Percentiles rank a stretch among this genome's conserved stretches.
Evolutionary conservation across 768 basidiomycete species (phyloP).

Genomic region (Udeniomyces megalosporus): DNA sequence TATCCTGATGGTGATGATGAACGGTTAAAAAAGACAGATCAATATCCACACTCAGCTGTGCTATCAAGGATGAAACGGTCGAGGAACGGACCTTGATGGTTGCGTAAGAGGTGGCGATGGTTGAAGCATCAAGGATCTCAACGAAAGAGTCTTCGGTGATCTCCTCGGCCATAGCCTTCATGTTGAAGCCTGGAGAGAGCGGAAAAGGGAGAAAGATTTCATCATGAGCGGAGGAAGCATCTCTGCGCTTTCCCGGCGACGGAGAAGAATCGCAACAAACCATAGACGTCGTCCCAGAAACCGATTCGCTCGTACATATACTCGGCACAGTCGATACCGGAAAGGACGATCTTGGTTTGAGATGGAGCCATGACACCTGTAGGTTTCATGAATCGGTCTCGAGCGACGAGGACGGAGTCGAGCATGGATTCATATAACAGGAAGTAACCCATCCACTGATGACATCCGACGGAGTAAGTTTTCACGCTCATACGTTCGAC

Average conservation of each 20-base stretch:
- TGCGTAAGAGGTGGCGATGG: constrained; percentile 47
- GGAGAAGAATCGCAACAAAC: constrained; percentile 37
- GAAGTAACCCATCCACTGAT: constrained; percentile 8
- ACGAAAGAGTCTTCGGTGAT: constrained; percentile 68
- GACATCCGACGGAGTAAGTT: not conserved
- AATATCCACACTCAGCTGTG: too few relatives aligned
- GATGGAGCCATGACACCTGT: constrained; percentile 77
- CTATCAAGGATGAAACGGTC: too few relatives aligned
- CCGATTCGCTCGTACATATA: constrained; percentile 63
- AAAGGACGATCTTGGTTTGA: constrained; percentile 72
- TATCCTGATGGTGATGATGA: constrained; percentile 47
- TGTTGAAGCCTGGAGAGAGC: constrained; percentile 54
- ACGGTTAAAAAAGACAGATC: not conserved
- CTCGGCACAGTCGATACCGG: constrained; percentile 57
- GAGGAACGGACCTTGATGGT: constrained; percentile 46
- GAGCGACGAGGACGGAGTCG: constrained; percentile 76
- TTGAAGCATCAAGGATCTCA: constrained; percentile 54
- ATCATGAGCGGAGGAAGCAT: too few relatives aligned
- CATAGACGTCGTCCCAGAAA: constrained; percentile 86
- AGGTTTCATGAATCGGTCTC: constrained; percentile 66
- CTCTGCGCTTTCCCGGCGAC: too few relatives aligned
- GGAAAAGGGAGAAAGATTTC: not conserved
- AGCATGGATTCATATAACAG: constrained; percentile 88
- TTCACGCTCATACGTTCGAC: not conserved
- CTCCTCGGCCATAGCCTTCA: constrained; percentile 60